Conservation (phyloP, 306 rosid genomes). For the Chamaecrista fasciculata region DNA sequence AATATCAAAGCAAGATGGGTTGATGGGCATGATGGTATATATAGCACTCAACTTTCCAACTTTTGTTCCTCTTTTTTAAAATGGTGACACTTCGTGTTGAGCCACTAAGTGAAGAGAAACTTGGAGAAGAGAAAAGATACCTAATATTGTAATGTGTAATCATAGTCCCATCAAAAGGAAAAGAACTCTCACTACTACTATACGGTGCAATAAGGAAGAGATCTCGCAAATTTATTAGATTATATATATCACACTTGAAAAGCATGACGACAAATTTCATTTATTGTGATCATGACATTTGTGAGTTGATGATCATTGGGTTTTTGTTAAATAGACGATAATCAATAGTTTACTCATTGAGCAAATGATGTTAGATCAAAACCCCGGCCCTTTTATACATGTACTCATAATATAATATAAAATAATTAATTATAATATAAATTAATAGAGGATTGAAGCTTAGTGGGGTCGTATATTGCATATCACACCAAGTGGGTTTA, state of each 20-base stretch:
- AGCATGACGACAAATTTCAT: conserved; percentile 2
- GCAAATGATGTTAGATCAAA: conserved; percentile 33
- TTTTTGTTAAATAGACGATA: conserved; percentile 29
- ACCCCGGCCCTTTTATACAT: conserved; percentile 1
- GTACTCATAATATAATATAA: too few species aligned
- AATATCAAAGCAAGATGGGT: conserved; percentile 29
- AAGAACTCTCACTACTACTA: background rate
- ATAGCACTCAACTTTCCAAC: conserved; percentile 31
- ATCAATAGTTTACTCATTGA: conserved; percentile 20
- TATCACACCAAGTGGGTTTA: conserved; percentile 34
- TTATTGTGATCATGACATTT: conserved; percentile 13
- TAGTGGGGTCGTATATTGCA: conserved; percentile 43
- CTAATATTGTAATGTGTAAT: conserved; percentile 25
- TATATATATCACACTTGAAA: conserved; percentile 1
- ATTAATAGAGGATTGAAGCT: conserved; percentile 21
- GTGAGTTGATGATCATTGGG: conserved; percentile 22
- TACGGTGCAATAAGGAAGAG: background rate
- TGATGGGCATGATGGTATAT: background rate
- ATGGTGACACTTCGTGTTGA: conserved; percentile 42
- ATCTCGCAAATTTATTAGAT: too few species aligned
- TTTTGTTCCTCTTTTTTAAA: conserved; percentile 13
- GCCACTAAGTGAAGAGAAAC: conserved; percentile 38
- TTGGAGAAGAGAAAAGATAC: conserved; percentile 37
- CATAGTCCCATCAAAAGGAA: conserved; percentile 28
- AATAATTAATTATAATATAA: background rate